Base-by-base conservation (phyloP, 257 asterid genomes). In the Craterostigma plantagineum region DNA sequence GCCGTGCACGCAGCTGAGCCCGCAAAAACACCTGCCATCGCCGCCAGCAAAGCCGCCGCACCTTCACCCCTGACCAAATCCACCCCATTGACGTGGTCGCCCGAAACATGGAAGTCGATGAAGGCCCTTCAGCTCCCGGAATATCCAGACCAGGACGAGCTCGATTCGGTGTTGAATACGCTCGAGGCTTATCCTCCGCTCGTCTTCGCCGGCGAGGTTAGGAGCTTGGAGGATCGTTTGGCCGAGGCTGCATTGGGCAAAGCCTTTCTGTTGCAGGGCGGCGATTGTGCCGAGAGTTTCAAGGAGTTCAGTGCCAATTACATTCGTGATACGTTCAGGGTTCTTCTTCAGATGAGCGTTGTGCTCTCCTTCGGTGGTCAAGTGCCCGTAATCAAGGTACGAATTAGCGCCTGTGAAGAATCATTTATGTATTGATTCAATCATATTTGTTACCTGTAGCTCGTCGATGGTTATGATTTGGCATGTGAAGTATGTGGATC, bases 251-350 rank as follows among this genome's bases (percentile, higher is more conserved):
- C 91, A 16, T 56, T 65, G 83, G 93, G 93, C 2, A 63, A 71
- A 11, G 93, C 93, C 0, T 81, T 81, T 38, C 63, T 81, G 51
- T 63, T 81, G 5, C 93, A 81, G 42, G 93, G 91, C 0, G 93
- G 93, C 14, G 93, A 81, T 64, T 81, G 93, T 33, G 93, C 93
- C 0, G 93, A 81, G 74, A 81, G 93, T 59, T 81, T 81, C 43
- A 77, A 81, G 43, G 93, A 81, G 69, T 81, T 81, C 46, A 63
- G 63, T 59, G 91, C 83, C 1, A 71, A 69, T 62, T 76, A 81
- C 34, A 81, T 81, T 0, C 63, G 93, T 39, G 93, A 81, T 50
- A 81, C 93, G 43, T 77, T 81, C 61, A 67, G 93, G 45, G 64
- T 81, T 45, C 49, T 81, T 4, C 77, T 81, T 13, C 93, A 81